Percentiles rank a stretch among this genome's conserved stretches.
These are phyloP conservation scores for Globisporangium solare DNA, from an alignment of 352 stramenopile species.

Conservation along the genomic window DNA sequence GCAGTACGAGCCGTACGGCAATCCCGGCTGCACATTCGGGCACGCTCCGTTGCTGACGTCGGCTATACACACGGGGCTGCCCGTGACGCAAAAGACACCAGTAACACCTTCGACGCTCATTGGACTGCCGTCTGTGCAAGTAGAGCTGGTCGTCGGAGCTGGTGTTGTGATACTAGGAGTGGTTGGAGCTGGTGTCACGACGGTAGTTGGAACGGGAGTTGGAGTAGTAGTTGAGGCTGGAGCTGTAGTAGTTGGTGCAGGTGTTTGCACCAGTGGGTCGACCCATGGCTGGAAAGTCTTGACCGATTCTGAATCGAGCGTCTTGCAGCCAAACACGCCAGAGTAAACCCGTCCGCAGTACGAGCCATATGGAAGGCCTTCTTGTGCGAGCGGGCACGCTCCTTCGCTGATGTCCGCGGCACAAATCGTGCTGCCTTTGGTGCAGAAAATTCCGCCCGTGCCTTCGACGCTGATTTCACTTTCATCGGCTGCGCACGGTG, in stretches of 20 bases:
- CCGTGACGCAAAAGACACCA: too few relatives aligned
- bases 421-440: conserved; percentile 6
- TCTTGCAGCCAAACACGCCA: conserved; percentile 12
- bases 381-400: conserved; percentile 3
- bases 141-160: too few relatives aligned
- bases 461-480: conserved; percentile 8
- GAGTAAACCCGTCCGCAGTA: conserved; percentile 10
- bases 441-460: conserved; percentile 6
- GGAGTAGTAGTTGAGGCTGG: neutral
- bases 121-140: too few relatives aligned
- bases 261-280: neutral
- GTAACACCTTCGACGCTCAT: too few relatives aligned
- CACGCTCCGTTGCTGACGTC: too few relatives aligned
- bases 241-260: neutral
- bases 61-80: too few relatives aligned
- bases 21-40: too few relatives aligned
- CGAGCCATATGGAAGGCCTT: conserved; percentile 5
- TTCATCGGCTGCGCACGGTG: neutral
- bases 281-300: conserved; percentile 3
- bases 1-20: too few relatives aligned
- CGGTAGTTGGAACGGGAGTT: neutral
- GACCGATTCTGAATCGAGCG: neutral
- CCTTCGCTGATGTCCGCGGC: neutral
- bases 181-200: neutral
- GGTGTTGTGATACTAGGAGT: neutral